Conservation (phyloP, 2,329 filamentous ascomycete species). For the Claviceps quebecensis region DNA sequence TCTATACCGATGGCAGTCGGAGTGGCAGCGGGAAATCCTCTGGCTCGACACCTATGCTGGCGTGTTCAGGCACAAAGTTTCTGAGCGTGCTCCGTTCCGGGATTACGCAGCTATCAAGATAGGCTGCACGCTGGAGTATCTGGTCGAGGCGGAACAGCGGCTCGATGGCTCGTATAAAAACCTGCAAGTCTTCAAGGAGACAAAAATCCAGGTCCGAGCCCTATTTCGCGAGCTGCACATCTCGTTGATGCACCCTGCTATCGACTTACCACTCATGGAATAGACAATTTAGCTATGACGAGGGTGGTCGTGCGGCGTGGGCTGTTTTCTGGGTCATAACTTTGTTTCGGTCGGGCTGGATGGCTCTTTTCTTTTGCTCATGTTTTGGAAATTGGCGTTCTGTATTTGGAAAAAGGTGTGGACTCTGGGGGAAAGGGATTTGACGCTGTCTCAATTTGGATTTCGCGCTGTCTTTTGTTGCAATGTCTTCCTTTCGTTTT, state of each 20-base stretch:
- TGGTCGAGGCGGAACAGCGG: conserved; percentile 6
- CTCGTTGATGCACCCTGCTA: background rate
- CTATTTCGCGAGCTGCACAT: background rate
- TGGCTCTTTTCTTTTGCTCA: background rate
- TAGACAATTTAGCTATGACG: background rate
- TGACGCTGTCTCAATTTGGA: no score
- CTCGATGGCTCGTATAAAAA: background rate
- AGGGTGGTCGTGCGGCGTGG: no score
- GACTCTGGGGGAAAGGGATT: background rate
- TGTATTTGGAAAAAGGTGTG: background rate
- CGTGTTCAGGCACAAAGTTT: background rate
- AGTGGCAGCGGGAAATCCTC: conserved; percentile 7
- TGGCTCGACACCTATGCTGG: conserved; percentile 11
- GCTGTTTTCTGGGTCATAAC: background rate
- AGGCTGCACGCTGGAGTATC: background rate
- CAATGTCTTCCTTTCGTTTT: no score
- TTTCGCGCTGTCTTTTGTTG: no score
- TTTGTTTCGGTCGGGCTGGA: background rate
- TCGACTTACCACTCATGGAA: background rate
- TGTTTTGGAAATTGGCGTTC: background rate
- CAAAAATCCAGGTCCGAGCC: background rate
- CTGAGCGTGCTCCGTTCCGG: background rate
- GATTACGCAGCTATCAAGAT: background rate
- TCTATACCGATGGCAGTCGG: background rate
- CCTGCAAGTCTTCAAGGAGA: background rate